Evolutionary conservation across 2,329 filamentous ascomycete species (phyloP), one percentile per base, ranked within the genome.

Genomic region (Cytospora piceae): DNA sequence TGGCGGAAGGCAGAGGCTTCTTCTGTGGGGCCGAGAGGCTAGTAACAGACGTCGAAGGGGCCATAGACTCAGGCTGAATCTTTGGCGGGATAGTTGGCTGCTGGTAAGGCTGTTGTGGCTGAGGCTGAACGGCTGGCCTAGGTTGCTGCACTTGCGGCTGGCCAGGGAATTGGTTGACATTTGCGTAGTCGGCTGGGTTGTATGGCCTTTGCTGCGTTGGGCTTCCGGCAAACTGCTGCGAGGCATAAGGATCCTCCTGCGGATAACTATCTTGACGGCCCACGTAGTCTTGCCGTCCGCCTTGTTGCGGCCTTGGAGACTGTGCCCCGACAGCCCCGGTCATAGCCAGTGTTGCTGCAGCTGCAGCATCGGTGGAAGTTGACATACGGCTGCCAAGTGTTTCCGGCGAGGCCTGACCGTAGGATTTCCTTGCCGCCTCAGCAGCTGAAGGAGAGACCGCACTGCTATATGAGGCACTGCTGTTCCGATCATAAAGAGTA

Each of bases 101-200:
- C 34, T 77, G 77, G 52, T 77, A 76, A 20, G 74, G 73, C 53
- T 76, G 73, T 57, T 75, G 75, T 31, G 76, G 76, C 64, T 81
- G 79, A 22, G 64, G 39, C 58, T 74, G 75, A 29, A 77, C 73
- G 42, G 61, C 22, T 27, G 66, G 66, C 20, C 66, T 49, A 29
- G 60, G 24, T 67, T 81, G 79, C 53, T 80, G 79, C 59, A 77
- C 77, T 64, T 69, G 72, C 54, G 76, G 78, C 70, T 83, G 87
- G 12, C 61, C 59, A 39, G 64, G 49, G 52, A 57, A 65, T 24
- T 62, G 63, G 72, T 80, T 83, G 70, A 87, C 84, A 73, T 83
- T 87, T 66, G 89, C 90, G 75, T 94, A 95, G 69, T 90, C 89
- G 29, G 87, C 87, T 32, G 92, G 92, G 74, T 95, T 92, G 75